These are phyloP conservation scores for Striga asiatica DNA, from an alignment of 257 asterid genomes.

Conservation along the genomic window DNA sequence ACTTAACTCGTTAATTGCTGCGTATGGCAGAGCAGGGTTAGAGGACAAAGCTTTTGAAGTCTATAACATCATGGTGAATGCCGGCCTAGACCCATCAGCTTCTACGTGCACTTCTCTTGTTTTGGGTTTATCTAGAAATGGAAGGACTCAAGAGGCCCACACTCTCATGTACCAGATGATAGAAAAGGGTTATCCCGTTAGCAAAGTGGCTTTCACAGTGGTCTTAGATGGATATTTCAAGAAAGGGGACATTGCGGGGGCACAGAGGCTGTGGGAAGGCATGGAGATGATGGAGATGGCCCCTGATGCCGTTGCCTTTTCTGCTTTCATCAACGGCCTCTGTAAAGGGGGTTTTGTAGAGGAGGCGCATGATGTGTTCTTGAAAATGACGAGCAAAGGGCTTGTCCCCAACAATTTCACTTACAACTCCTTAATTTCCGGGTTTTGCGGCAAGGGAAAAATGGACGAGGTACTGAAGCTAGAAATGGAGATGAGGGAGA, in stretches of 20 bases:
- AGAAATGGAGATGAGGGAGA: constrained; percentile 69
- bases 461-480: constrained; percentile 48
- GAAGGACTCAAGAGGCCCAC: constrained; percentile 61
- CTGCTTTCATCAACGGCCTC: constrained; percentile 76
- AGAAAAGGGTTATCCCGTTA: constrained; percentile 48
- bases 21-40: constrained; percentile 59
- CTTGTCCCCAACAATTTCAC: constrained; percentile 74
- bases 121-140: constrained; percentile 46
- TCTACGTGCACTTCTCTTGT: constrained; percentile 68
- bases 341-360: constrained; percentile 52
- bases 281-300: constrained; percentile 63
- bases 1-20: constrained; percentile 67
- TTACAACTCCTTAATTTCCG: constrained; percentile 76
- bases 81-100: constrained; percentile 69
- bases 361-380: constrained; percentile 42
- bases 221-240: constrained; percentile 70
- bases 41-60: constrained; percentile 61
- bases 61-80: constrained; percentile 46
- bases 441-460: constrained; percentile 53
- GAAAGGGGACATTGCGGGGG: constrained; percentile 58
- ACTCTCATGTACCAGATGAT: constrained; percentile 54
- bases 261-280: constrained; percentile 66
- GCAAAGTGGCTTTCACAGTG: constrained; percentile 57
- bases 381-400: constrained; percentile 47
- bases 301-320: constrained; percentile 87